Conservation (phyloP, 768 basidiomycete species). For the Pholiota microspora region DNA sequence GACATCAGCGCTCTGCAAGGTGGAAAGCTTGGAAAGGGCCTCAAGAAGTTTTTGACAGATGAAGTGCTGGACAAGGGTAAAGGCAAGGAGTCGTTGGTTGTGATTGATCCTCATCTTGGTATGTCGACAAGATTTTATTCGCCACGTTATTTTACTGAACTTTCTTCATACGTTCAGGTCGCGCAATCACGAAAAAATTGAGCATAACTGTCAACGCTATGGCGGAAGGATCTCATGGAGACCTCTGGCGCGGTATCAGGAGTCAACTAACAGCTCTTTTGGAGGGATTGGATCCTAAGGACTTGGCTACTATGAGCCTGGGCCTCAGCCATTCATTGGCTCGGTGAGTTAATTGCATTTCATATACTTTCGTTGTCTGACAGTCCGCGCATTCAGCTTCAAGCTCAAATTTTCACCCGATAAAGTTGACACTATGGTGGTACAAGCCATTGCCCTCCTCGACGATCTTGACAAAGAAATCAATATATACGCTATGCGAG, state of each 20-base stretch:
- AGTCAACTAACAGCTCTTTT: constrained; percentile 83
- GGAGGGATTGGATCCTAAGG: constrained; percentile 89
- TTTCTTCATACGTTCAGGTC: constrained; percentile 42
- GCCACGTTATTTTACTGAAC: background rate
- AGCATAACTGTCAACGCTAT: constrained; percentile 80
- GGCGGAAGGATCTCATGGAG: constrained; percentile 48
- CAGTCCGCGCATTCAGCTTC: constrained; percentile 52
- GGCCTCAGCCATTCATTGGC: constrained; percentile 97
- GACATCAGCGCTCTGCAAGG: constrained; percentile 91
- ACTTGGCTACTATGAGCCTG: constrained; percentile 95
- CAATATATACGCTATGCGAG: constrained; percentile 99
- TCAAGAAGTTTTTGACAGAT: constrained; percentile 91
- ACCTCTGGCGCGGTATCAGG: constrained; percentile 96
- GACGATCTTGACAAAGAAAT: constrained; percentile 99
- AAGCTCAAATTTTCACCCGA: constrained; percentile 99
- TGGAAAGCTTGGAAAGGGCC: constrained; percentile 88
- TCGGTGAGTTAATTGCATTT: constrained; percentile 45
- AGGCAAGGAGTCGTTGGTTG: constrained; percentile 79
- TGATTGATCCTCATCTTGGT: constrained; percentile 92
- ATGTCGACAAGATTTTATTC: constrained; percentile 25
- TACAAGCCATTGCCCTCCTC: constrained; percentile 95
- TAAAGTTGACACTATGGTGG: constrained; percentile 99
- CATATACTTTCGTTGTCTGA: background rate
- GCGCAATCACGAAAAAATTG: constrained; percentile 90
- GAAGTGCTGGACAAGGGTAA: constrained; percentile 89